Percentiles rank a stretch among this genome's conserved stretches.
phyloP scores from a whole-genome alignment of 1,139 yeast species.

The Scheffersomyces titani region DNA sequence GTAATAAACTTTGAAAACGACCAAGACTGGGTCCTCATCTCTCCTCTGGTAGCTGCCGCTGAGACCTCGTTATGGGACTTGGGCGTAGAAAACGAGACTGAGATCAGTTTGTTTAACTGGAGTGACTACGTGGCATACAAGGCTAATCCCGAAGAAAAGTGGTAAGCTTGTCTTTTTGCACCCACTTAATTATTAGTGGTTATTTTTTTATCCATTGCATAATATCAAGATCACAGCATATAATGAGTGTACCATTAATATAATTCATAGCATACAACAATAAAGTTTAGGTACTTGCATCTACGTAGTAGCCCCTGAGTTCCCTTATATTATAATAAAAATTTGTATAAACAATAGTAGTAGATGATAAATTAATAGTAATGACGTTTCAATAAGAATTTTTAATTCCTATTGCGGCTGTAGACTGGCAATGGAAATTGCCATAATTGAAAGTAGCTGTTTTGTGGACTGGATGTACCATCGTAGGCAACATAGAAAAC shows the following conservation, averaged over 20 bases:
- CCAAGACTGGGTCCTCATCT: slow-evolving; percentile 61
- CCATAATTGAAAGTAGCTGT: slow-evolving; percentile 23
- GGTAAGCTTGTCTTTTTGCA: slow-evolving; percentile 45
- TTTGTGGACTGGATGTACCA: slow-evolving; percentile 31
- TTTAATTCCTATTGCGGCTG: neutral
- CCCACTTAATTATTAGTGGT: no score
- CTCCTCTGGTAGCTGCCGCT: slow-evolving; percentile 30
- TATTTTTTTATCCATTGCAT: no score
- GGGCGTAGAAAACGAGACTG: slow-evolving; percentile 89
- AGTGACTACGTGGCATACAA: slow-evolving; percentile 68
- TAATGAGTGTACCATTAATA: neutral
- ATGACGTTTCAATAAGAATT: neutral
- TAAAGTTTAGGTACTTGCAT: no score
- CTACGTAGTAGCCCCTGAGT: neutral
- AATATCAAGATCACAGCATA: neutral
- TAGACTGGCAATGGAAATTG: neutral
- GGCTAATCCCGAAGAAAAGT: slow-evolving; percentile 84
- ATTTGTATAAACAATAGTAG: neutral
- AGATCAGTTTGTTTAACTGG: slow-evolving; percentile 73
- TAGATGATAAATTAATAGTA: neutral
- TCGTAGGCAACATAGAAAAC: slow-evolving; percentile 46
- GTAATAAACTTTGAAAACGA: slow-evolving; percentile 88
- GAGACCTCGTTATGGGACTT: slow-evolving; percentile 57
- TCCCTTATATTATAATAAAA: neutral
- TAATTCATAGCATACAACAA: no score